These are phyloP conservation scores for Eutrema heterophyllum DNA, from an alignment of 345 rosid genomes.

Conservation along the genomic window DNA sequence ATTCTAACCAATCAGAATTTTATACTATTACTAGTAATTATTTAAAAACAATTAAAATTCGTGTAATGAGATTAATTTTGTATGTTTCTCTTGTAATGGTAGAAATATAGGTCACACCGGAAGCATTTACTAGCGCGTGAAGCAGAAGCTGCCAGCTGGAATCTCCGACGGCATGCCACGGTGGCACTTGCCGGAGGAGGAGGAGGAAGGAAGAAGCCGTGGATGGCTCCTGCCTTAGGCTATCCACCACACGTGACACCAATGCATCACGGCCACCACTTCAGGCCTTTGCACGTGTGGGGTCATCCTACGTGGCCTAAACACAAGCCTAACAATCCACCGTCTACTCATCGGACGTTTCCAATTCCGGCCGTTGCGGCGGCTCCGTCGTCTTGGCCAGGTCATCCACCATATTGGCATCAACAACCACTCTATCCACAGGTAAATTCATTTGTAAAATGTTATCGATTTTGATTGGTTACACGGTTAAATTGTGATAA, in stretches of 20 bases:
- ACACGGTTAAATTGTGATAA: background rate
- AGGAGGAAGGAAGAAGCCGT: slow-evolving; percentile 42
- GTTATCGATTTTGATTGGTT: background rate
- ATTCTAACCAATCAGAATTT: background rate
- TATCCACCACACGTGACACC: slow-evolving; percentile 55
- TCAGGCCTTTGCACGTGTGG: slow-evolving; percentile 86
- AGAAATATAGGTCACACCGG: slow-evolving; percentile 92
- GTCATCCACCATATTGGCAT: slow-evolving; percentile 55
- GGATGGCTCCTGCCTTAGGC: slow-evolving; percentile 69
- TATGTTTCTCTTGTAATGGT: background rate
- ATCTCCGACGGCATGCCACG: slow-evolving; percentile 58
- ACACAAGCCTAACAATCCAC: slow-evolving; percentile 37
- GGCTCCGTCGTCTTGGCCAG: slow-evolving; percentile 41
- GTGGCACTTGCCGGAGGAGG: slow-evolving; percentile 36
- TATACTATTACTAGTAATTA: background rate
- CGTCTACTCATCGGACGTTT: slow-evolving; percentile 34
- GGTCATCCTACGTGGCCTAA: slow-evolving; percentile 97
- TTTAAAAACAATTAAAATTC: background rate
- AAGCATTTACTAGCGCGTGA: slow-evolving; percentile 82
- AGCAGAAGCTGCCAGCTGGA: slow-evolving; percentile 83
- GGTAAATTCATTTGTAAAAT: slow-evolving; percentile 14
- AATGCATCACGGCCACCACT: slow-evolving; percentile 44
- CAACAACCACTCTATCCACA: slow-evolving; percentile 35
- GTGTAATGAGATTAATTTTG: background rate
- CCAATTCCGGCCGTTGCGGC: slow-evolving; percentile 35